Percentiles rank a stretch among this genome's conserved stretches.
These are phyloP conservation scores for Talaromyces islandicus DNA, from an alignment of 2,329 filamentous ascomycete genomes.

Conservation along the genomic window DNA sequence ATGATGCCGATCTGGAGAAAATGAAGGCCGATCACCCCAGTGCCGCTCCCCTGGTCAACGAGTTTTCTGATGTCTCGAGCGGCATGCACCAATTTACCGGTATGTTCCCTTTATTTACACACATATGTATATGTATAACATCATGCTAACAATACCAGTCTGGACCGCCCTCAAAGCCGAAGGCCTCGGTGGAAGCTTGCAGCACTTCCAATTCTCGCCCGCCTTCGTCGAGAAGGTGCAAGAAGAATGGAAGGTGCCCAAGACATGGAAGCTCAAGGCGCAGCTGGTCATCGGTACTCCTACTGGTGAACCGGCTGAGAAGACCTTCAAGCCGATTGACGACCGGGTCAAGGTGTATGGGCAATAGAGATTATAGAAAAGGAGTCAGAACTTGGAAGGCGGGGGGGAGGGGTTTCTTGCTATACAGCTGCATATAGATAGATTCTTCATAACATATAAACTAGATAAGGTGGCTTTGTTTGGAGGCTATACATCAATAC, in stretches of 20 bases:
- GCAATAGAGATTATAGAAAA: not conserved
- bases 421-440: not conserved
- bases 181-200: conserved; percentile 75
- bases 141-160: conserved; percentile 4
- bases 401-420: too few species aligned
- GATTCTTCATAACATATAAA: not conserved
- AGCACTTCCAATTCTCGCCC: conserved; percentile 73
- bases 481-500: not conserved
- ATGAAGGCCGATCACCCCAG: not conserved
- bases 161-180: conserved; percentile 77
- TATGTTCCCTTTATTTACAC: conserved; percentile 16
- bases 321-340: conserved; percentile 6
- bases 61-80: conserved; percentile 6
- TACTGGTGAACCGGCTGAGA: not conserved
- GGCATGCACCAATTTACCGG: conserved; percentile 9
- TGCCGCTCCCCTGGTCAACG: not conserved
- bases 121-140: not conserved
- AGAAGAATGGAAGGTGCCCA: conserved; percentile 60
- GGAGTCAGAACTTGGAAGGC: not conserved
- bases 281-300: conserved; percentile 64
- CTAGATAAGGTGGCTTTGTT: not conserved
- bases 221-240: conserved; percentile 66
- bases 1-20: conserved; percentile 2
- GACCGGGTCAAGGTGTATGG: conserved; percentile 10
- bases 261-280: conserved; percentile 66